These are phyloP conservation scores for Viola pubescens DNA, from an alignment of 441 rosid genomes.

Conservation along the genomic window DNA sequence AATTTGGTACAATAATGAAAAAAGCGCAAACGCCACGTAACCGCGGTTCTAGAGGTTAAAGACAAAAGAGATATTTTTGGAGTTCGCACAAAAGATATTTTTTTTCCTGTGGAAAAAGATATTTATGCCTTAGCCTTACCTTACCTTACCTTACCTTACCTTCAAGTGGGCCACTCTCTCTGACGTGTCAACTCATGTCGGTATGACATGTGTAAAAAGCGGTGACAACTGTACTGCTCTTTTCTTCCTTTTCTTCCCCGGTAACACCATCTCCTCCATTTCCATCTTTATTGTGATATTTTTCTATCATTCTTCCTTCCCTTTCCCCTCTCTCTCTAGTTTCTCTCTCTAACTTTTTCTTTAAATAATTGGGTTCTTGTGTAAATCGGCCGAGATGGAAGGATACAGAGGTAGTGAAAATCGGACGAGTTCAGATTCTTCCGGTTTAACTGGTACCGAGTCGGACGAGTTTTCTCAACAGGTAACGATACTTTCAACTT, in stretches of 20 bases:
- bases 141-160: background rate
- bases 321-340: background rate
- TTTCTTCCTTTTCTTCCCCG: slow-evolving; percentile 17
- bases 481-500: slow-evolving; percentile 1
- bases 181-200: slow-evolving; percentile 35
- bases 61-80: slow-evolving; percentile 27
- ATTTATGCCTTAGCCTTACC: slow-evolving; percentile 21
- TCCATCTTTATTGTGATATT: background rate
- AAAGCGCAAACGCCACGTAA: too few species aligned
- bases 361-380: background rate
- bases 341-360: background rate
- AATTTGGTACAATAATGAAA: too few species aligned
- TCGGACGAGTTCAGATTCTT: slow-evolving; percentile 17
- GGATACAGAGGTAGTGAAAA: slow-evolving; percentile 16
- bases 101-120: slow-evolving; percentile 18
- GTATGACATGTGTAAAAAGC: slow-evolving; percentile 43
- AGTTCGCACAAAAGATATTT: background rate
- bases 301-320: background rate
- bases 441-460: slow-evolving; percentile 10
- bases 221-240: slow-evolving; percentile 36
- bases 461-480: slow-evolving; percentile 16
- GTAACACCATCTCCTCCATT: background rate
- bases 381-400: slow-evolving; percentile 16
- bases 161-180: background rate
- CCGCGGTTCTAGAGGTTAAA: too few species aligned